These are phyloP conservation scores for Suillus placidus DNA, from an alignment of 768 basidiomycete genomes.

Conservation along the genomic window DNA sequence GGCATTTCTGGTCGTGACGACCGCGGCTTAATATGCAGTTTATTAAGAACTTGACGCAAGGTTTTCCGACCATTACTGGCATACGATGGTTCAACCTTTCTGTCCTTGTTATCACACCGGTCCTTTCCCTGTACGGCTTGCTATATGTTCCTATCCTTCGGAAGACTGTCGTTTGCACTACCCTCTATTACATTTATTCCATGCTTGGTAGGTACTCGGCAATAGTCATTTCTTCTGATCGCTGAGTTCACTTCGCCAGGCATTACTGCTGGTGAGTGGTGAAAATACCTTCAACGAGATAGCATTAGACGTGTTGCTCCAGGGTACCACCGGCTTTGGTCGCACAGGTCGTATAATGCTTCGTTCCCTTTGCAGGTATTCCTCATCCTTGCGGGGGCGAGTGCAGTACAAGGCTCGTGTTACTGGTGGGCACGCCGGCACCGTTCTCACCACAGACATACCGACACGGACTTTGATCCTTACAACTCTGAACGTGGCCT, in stretches of 20 bases:
- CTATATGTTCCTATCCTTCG: conserved; percentile 46
- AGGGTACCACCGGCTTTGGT: conserved; percentile 87
- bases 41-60: conserved; percentile 21
- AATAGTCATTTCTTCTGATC: conserved; percentile 15
- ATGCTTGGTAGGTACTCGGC: conserved; percentile 64
- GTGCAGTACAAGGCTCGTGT: conserved; percentile 85
- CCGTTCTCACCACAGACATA: conserved; percentile 82
- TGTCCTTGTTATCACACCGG: conserved; percentile 71
- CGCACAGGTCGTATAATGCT: conserved; percentile 82
- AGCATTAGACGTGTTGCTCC: conserved; percentile 13
- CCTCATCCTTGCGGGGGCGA: conserved; percentile 73
- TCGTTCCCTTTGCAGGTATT: conserved; percentile 69
- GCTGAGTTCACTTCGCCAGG: conserved; percentile 33
- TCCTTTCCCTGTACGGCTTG: conserved; percentile 70
- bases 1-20: not conserved
- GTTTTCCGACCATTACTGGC: conserved; percentile 53
- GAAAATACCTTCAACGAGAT: not conserved
- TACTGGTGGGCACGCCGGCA: conserved; percentile 87
- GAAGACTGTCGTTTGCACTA: conserved; percentile 62
- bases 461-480: conserved; percentile 85
- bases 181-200: conserved; percentile 82
- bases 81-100: conserved; percentile 80
- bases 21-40: conserved; percentile 17
- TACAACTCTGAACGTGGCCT: conserved; percentile 81
- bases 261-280: conserved; percentile 49